Evolutionary conservation across 129 eudicot genomes (phyloP), one percentile per base, ranked within the genome.

Genomic region (Centella asiatica): DNA sequence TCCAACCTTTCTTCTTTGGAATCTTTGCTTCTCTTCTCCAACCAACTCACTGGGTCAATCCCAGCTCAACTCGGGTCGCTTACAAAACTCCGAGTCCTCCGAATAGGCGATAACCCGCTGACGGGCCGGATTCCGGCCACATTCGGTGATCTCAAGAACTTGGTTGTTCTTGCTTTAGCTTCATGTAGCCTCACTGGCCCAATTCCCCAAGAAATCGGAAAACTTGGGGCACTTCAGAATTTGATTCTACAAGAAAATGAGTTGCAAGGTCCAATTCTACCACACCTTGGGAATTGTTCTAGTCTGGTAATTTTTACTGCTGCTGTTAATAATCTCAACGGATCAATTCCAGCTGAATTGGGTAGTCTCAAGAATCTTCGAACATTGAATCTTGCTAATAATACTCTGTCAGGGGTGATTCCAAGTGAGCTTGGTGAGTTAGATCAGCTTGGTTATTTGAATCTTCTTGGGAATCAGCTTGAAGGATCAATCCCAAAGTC

Each of bases 51-150:
- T 44, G 95, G 99, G 25, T 77, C 81, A 78, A 80, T 92, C 45
- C 99, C 96, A 48, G 40, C 77, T 64, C 77, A 84, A 59, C 76
- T 92, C 33, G 95, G 90, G 17, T 79, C 80, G 4, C 80, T 90
- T 8, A 15, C 44, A 3, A 67, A 63, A 28, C 90, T 92, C 39
- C 77, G 23, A 44, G 72, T 87, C 5, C 89, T 92, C 22, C 79
- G 95, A n/a, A 84, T 92, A 2, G 99, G 99, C 6, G 95, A 92
- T 65, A 92, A 87, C 67, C 70, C 8, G 4, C 78, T 87, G 65
- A 79, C 88, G 7, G 99, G 98, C 2, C 57, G 72, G 5, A 82
- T 92, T 58, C 99, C 96, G 0, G 1, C 77, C 6, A 72, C 90
- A 0, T 24, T 92, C 37, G 95, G 86, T 15, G 31, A 72, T 37